phyloP scores from a whole-genome alignment of 2,329 filamentous ascomycete genomes.

The Zymoseptoria tritici region DNA sequence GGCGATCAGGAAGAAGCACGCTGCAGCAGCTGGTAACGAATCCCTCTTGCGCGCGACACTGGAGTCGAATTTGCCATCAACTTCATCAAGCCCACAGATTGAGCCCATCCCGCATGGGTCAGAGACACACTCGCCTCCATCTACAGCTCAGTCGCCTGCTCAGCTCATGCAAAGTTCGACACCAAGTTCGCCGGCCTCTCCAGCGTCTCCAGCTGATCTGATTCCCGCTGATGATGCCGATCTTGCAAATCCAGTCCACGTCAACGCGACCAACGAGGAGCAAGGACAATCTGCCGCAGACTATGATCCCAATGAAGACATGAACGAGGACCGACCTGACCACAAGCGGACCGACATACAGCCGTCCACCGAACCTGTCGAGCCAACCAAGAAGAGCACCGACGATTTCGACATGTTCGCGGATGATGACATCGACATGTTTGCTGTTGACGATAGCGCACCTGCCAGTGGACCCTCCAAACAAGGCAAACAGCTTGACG shows the following conservation, averaged over 20 bases:
- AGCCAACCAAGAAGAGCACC: constrained; percentile 4
- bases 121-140: constrained; percentile 22
- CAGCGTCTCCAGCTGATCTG: constrained; percentile 34
- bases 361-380: constrained; percentile 14
- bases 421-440: constrained; percentile 77
- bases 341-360: constrained; percentile 20
- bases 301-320: constrained; percentile 83
- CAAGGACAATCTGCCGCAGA: constrained; percentile 86
- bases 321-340: constrained; percentile 61
- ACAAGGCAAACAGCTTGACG: constrained; percentile 53
- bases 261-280: constrained; percentile 35
- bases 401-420: constrained; percentile 57
- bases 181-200: constrained; percentile 21
- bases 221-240: constrained; percentile 35
- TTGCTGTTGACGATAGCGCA: constrained; percentile 54
- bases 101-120: constrained; percentile 21
- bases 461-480: constrained; percentile 40
- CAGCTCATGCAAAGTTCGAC: constrained; percentile 23
- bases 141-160: constrained; percentile 29
- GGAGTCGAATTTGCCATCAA: constrained; percentile 36
- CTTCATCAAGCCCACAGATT: constrained; percentile 31
- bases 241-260: constrained; percentile 28
- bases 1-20: constrained; percentile 74
- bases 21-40: constrained; percentile 50
- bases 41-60: constrained; percentile 56